Evolutionary conservation across 169 alveolate species (phyloP).

Genomic region (Cryptosporidium baileyi): DNA sequence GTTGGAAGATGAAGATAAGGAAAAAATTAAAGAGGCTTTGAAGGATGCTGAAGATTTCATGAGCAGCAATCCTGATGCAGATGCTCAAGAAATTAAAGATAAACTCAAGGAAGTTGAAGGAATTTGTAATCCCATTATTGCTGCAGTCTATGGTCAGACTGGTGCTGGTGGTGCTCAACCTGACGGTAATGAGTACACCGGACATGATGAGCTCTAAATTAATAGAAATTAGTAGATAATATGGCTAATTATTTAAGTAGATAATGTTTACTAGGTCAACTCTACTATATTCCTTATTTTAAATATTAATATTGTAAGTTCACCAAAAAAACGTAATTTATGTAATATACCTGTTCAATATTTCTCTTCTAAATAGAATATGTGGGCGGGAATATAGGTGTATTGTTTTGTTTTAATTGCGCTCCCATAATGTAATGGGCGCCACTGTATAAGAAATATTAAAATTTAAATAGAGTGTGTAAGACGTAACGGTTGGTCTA

Average conservation of each 20-base stretch:
- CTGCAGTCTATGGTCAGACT: conserved; percentile 88
- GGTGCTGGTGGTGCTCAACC: conserved; percentile 86
- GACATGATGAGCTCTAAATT: conserved; percentile 79
- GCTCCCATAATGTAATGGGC: too few species aligned
- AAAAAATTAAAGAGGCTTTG: conserved; percentile 85
- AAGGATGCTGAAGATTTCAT: conserved; percentile 92
- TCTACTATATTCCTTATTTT: too few species aligned
- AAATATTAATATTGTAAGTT: too few species aligned
- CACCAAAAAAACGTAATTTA: too few species aligned
- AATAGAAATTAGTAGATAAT: too few species aligned
- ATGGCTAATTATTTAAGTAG: too few species aligned
- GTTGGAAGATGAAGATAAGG: conserved; percentile 91
- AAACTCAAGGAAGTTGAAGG: conserved; percentile 91
- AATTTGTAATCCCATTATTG: conserved; percentile 93
- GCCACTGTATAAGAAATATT: too few species aligned
- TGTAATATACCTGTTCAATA: too few species aligned
- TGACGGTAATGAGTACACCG: conserved; percentile 82
- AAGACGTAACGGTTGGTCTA: conserved; percentile 62
- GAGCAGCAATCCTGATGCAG: conserved; percentile 90
- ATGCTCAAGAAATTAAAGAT: conserved; percentile 90
- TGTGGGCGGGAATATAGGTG: too few species aligned
- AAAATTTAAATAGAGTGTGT: conserved; percentile 19
- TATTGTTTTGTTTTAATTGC: too few species aligned
- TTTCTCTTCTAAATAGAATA: too few species aligned
- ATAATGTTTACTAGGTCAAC: too few species aligned